Evolutionary conservation across 2,329 filamentous ascomycete genomes (phyloP), one percentile per base, ranked within the genome.

Genomic region (Grosmannia huntii): DNA sequence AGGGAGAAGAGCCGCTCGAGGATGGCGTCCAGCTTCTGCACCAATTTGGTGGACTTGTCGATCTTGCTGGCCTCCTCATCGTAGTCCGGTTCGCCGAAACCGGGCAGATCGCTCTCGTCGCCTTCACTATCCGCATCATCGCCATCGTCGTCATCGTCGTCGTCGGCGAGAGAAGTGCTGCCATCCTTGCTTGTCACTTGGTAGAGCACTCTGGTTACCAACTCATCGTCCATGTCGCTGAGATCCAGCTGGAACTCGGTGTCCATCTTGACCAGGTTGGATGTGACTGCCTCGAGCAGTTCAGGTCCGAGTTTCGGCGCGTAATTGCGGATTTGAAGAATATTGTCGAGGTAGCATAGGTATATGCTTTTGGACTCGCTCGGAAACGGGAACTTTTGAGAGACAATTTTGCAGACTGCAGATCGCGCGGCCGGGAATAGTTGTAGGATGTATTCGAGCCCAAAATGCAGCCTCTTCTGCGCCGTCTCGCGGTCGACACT

Each of bases 221-320:
- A 78, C 58, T 95, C 89, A 62, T 97, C 92, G 62, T 96, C 92
- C 61, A 96, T 75, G 65, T 97, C 91, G 62, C 97, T 90, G 66
- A 97, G 76, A 66, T 97, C 91, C 55, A 91, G 82, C 71, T 96
- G 92, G 70, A 97, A 94, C 68, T 96, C 89, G 1, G 95, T 90
- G 68, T 99, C 94, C 60, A 97, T 89, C 71, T 94, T 94, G 66
- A 97, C 89, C 9, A 97, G 78, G 62, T 89, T 85, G 64, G 92
- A 87, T 49, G 90, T 86, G 53, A 97, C 86, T 14, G 95, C 75
- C 58, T 90, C 85, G 62, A 96, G 79, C 27, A 97, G 84, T 61
- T 95, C 88, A 9, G 86, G 82, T 61, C 86, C 85, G 41, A 96
- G 74, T 60, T 88, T 85, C 0, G 89, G 85, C 1, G 87, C 82